Base-by-base conservation (phyloP, 1,284 basidiomycete genomes). In the Sporisorium scitamineum region DNA sequence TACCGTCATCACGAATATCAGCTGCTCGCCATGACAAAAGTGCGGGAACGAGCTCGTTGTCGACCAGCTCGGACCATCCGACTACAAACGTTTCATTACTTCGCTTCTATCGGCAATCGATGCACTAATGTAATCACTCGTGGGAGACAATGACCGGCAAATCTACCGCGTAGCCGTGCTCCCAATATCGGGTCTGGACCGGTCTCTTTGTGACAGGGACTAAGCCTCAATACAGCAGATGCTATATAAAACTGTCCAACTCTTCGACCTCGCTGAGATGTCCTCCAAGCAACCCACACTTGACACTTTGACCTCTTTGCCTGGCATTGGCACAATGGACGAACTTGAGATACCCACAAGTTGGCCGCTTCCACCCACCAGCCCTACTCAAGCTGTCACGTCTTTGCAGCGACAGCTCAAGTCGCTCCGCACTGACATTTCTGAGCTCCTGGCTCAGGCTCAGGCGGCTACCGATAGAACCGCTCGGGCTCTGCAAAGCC, bases 391-490 rank as follows among this genome's bases (percentile, higher is more conserved):
- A 2, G 11, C 27, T 2, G 9, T 50, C 48, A 20, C 48, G 3
- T 9, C 14, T 10, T 24, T 66, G 24, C 34, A 42, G 34, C 44
- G 26, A 7, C 27, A 60, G 47, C 34, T 60, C 39, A 34, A 39
- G 4, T 24, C 16, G 7, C 47, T 60, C 29, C 27, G 45, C 26
- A n/a, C 20, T 6, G 64, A 57, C 16, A 56, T 57, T 41, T 26
- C 58, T 9, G 34, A 47, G 31, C 58, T 67, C 20, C 48, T 42
- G 2, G 42, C 27, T 13, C 47, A 42, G 27, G 56, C 58, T 13
- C 58, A 61, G 42, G 45, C 26, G 5, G 64, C 64, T 7, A 58
- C 64, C 24, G 39, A 61, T 14, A 48, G 64, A 24, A 56, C 56
- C 42, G 58, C 64, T 1, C 20, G 13, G 1, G 32, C 56, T 3